Evolutionary conservation across 768 basidiomycete species (phyloP).

Genomic region (Mycena olivaceomarginata): DNA sequence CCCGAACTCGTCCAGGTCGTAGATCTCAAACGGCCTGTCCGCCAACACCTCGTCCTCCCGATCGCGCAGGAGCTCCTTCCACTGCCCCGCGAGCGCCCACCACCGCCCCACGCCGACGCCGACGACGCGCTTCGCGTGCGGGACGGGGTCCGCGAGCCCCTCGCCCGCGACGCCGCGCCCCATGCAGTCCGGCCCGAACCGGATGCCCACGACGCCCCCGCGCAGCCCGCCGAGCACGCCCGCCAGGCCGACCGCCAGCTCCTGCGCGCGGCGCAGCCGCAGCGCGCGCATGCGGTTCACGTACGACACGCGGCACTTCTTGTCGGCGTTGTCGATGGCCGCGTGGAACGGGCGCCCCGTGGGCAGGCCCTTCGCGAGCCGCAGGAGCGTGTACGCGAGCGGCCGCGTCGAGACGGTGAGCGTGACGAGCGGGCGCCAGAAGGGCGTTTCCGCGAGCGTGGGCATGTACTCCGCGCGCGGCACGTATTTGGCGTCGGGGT

Average conservation of each 20-base stretch:
- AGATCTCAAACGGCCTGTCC: not conserved
- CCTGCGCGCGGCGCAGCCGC: constrained; percentile 57
- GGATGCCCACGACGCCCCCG: constrained; percentile 61
- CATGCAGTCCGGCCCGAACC: constrained; percentile 51
- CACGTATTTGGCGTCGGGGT: not conserved
- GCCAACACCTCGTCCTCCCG: constrained; percentile 13
- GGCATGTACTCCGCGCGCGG: constrained; percentile 54
- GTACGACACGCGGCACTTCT: constrained; percentile 55
- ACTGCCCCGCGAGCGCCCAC: constrained; percentile 16
- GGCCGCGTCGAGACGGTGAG: constrained; percentile 65
- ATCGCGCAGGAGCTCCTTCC: constrained; percentile 10
- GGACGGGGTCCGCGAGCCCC: constrained; percentile 55
- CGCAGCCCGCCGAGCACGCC: constrained; percentile 56
- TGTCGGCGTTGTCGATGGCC: constrained; percentile 54
- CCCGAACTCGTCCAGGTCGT: constrained; percentile 29
- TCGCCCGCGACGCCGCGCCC: constrained; percentile 63
- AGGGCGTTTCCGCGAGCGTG: constrained; percentile 52
- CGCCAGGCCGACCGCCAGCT: constrained; percentile 53
- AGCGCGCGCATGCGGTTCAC: constrained; percentile 56
- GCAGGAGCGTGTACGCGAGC: constrained; percentile 56
- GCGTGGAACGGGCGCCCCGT: constrained; percentile 61
- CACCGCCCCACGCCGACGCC: constrained; percentile 54
- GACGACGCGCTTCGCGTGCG: constrained; percentile 54
- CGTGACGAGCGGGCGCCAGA: constrained; percentile 64
- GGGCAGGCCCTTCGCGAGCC: constrained; percentile 53